Evolutionary conservation across 2,329 filamentous ascomycete genomes (phyloP), one percentile per base, ranked within the genome.

Genomic region (Elsinoe perseae): DNA sequence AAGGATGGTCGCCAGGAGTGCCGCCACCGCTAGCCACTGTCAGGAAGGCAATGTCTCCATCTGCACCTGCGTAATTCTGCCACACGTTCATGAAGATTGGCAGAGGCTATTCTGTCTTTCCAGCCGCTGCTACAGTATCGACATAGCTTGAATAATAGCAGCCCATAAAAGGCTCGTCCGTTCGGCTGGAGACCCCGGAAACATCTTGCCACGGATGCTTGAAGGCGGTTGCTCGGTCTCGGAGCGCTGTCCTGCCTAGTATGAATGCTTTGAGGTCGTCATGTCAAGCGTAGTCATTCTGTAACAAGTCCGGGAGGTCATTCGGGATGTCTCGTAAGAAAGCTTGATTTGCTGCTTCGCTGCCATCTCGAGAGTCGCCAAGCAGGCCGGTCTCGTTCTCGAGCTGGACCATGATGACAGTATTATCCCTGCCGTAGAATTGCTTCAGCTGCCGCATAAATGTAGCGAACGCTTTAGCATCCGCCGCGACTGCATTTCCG

Each of bases 321-420:
- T 63, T 46, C 0, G 73, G 72, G 8, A 75, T 68, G 4, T 68
- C 58, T 23, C 68, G 59, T 2, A 57, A 56, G 61, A 79, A 80
- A 0, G 62, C 68, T 50, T 69, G 63, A 16, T 78, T 67, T 1
- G 75, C 77, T 4, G 63, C 62, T 1, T 62, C 61, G 2, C 70
- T 75, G 2, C 73, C 67, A 60, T 80, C 79, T 20, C 77, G 69
- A 6, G 73, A 79, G 60, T 80, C 78, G 0, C 77, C 77, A 0
- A 80, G 66, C 0, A 80, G 58, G 0, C 79, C 78, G 0, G 71
- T 72, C 65, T 81, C 78, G 40, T 81, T 81, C 64, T 81, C 75
- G n/a, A 81, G 77, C 59, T 81, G 78, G 0, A 80, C 72, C 78
- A 80, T 80, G 1, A 81, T 60, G 0, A 81, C 77, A 0, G 77